These are phyloP conservation scores for Entomortierella parvispora DNA, from an alignment of 192 early-diverging fungal genomes.

Conservation along the genomic window DNA sequence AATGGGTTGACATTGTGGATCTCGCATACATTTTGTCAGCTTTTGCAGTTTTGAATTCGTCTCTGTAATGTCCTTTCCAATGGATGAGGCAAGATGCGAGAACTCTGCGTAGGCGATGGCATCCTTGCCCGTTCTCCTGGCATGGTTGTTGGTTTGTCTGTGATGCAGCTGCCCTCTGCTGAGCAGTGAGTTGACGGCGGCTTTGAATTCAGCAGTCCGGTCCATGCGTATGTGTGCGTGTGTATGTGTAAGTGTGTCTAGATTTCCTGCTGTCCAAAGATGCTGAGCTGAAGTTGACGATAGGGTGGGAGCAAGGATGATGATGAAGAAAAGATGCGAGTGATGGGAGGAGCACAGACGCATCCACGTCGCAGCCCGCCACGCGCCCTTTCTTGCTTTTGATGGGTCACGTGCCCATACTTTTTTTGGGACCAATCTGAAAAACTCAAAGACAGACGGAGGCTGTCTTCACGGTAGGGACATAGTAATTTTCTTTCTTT, in stretches of 20 bases:
- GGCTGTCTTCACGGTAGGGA: neutral
- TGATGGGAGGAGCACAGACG: neutral
- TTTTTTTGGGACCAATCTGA: too few species aligned
- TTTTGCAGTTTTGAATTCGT: constrained; percentile 87
- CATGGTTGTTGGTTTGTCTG: constrained; percentile 14
- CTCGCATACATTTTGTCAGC: constrained; percentile 81
- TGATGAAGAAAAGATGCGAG: neutral
- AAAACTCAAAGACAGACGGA: too few species aligned
- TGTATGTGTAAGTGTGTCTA: neutral
- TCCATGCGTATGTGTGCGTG: constrained; percentile 53
- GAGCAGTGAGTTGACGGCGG: constrained; percentile 81
- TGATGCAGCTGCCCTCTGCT: constrained; percentile 48
- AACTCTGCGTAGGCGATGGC: constrained; percentile 78
- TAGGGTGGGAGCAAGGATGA: constrained; percentile 5
- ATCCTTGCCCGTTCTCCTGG: constrained; percentile 24
- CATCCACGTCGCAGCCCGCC: neutral
- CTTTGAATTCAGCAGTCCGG: constrained; percentile 89
- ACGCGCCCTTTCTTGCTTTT: neutral
- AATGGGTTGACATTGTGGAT: too few species aligned
- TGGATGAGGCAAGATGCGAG: constrained; percentile 79
- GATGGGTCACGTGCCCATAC: too few species aligned
- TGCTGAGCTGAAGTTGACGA: too few species aligned
- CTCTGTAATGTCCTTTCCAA: constrained; percentile 87
- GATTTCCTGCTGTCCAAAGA: too few species aligned
- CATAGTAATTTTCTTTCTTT: neutral